Base-by-base conservation (phyloP, 1,284 basidiomycete genomes). In the Sporisorium sorghi region DNA sequence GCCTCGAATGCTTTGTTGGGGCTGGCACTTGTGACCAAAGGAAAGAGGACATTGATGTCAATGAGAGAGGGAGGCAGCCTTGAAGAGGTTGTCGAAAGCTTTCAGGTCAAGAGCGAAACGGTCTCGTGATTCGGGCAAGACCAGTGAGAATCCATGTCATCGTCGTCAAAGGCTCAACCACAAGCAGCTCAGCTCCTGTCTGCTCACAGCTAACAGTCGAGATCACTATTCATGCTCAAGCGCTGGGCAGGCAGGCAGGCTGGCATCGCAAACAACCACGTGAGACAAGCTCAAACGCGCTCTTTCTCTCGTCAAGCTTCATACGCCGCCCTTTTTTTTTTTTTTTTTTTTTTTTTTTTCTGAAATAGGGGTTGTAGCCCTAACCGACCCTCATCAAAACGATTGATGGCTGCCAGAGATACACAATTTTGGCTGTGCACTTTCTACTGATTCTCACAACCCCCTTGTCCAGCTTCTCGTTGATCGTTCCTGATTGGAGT, bases 251-350 rank as follows among this genome's bases (percentile, higher is more conserved):
- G 37, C 37, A 10, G n/a, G n/a, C n/a, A n/a, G n/a, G n/a, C n/a
- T n/a, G n/a, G 21, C 23, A 19, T 21, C 9, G 56, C 48, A 21
- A 33, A 30, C 28, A 5, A 30, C 53, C 53, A 46, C 43, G 53
- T 55, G 53, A 55, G 53, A 33, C 53, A 46, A 55, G 11, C 35
- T 46, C 14, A 19, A 40, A 14, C 35, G 33, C 49, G 32, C n/a
- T n/a, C n/a, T 32, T 33, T 30, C 19, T 42, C 24, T 28, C 11
- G 14, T 39, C 40, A 47, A 30, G 46, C 26, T 43, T 43, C 40
- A 54, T 30, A 55, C 42, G 32, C 32, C 53, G 43, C 15, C 23
- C n/a, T n/a, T n/a, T n/a, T n/a, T n/a, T n/a, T n/a, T n/a, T n/a
- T n/a, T n/a, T n/a, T n/a, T n/a, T n/a, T n/a, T n/a, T n/a, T n/a